phyloP scores from a whole-genome alignment of 2,329 filamentous ascomycete genomes.

The Endoconidiophora polonica region DNA sequence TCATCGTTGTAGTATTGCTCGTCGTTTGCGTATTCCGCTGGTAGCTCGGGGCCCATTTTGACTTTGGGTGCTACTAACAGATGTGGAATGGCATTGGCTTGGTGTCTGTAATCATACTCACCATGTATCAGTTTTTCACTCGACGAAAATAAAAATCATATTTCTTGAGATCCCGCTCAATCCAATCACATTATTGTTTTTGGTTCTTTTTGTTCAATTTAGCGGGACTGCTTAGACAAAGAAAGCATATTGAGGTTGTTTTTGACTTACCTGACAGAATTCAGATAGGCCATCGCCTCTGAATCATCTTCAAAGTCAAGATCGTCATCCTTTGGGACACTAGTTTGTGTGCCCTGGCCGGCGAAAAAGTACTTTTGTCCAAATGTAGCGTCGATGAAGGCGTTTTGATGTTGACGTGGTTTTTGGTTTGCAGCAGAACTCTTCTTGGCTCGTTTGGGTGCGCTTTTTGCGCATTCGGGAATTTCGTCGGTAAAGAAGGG shows the following conservation, averaged over 20 bases:
- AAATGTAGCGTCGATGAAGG: slow-evolving; percentile 44
- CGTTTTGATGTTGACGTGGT: slow-evolving; percentile 27
- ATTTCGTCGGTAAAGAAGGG: neutral
- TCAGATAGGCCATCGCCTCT: slow-evolving; percentile 54
- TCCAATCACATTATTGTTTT: too few species aligned
- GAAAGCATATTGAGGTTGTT: slow-evolving; percentile 1
- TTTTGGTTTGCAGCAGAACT: slow-evolving; percentile 21
- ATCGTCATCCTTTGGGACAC: slow-evolving; percentile 34
- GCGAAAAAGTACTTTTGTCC: slow-evolving; percentile 60
- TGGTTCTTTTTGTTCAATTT: neutral
- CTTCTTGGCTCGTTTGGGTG: slow-evolving; percentile 8
- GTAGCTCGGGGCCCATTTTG: slow-evolving; percentile 32
- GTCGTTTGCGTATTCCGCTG: slow-evolving; percentile 19
- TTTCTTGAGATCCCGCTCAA: neutral
- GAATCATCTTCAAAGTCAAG: slow-evolving; percentile 50
- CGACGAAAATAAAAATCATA: neutral
- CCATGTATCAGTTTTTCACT: slow-evolving; percentile 27
- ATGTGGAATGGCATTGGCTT: slow-evolving; percentile 59
- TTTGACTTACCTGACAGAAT: slow-evolving; percentile 47
- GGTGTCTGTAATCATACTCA: slow-evolving; percentile 40
- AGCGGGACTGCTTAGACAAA: slow-evolving; percentile 3
- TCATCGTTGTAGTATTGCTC: slow-evolving; percentile 15
- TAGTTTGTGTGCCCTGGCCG: slow-evolving; percentile 34
- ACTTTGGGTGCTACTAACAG: slow-evolving; percentile 46
- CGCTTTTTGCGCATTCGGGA: neutral